Percentiles rank a stretch among this genome's conserved stretches.
Evolutionary conservation across 2,329 filamentous ascomycete genomes (phyloP).

Genomic region (Cryphonectria naterciae): DNA sequence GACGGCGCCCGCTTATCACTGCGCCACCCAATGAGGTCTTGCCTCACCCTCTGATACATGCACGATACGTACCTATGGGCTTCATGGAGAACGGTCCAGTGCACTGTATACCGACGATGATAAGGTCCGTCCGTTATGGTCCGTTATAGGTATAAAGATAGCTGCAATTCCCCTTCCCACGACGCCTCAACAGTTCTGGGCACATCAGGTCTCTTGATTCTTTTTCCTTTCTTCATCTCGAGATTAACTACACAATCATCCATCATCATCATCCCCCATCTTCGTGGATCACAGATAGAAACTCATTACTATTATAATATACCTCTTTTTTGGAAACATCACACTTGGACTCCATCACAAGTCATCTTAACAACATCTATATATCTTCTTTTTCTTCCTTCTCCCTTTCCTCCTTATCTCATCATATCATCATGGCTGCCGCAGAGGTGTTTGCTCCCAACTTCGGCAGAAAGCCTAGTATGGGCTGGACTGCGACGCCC

Average conservation of each 20-base stretch:
- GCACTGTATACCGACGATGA: slow-evolving; percentile 21
- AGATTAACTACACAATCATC: background rate
- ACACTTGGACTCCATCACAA: background rate
- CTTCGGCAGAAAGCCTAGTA: slow-evolving; percentile 17
- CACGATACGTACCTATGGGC: slow-evolving; percentile 15
- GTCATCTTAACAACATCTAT: background rate
- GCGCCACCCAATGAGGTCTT: slow-evolving; percentile 15
- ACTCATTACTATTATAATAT: slow-evolving; percentile 1
- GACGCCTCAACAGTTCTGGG: background rate
- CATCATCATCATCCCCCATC: background rate
- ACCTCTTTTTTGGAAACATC: background rate
- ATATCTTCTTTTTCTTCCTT: background rate
- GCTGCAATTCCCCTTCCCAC: background rate
- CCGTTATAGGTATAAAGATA: slow-evolving; percentile 12
- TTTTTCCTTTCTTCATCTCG: background rate
- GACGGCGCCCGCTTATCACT: slow-evolving; percentile 13
- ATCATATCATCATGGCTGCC: slow-evolving; percentile 15
- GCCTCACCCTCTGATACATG: slow-evolving; percentile 9
- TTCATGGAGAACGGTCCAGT: background rate
- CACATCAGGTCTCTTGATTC: background rate
- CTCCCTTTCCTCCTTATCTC: no score
- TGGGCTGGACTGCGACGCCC: slow-evolving; percentile 15
- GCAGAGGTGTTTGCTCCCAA: slow-evolving; percentile 14
- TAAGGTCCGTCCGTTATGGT: background rate
- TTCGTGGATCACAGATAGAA: background rate